Percentiles rank a stretch among this genome's conserved stretches.
Evolutionary conservation across 1,284 basidiomycete species (phyloP).

Genomic region (Pulveroboletus sp.): DNA sequence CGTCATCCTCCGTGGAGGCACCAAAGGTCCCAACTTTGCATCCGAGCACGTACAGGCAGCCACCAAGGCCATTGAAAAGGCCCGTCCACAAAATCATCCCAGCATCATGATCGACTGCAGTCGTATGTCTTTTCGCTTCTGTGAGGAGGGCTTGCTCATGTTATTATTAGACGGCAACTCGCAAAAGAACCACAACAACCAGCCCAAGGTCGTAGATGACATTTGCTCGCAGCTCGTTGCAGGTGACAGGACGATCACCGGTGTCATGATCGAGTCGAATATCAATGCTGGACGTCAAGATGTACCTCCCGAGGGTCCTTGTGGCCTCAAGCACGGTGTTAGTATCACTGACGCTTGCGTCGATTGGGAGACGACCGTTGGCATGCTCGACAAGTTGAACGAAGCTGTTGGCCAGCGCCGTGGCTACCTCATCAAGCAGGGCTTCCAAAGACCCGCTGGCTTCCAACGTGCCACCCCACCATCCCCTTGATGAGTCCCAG

Average conservation of each 20-base stretch:
- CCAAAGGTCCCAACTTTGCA: conserved; percentile 84
- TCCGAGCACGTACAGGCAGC: conserved; percentile 77
- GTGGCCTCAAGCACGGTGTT: conserved; percentile 78
- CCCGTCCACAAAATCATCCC: conserved; percentile 59
- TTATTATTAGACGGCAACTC: conserved; percentile 78
- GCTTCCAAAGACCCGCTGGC: conserved; percentile 34
- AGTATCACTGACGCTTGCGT: conserved; percentile 95
- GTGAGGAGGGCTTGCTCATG: not conserved
- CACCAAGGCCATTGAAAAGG: conserved; percentile 69
- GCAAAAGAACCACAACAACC: conserved; percentile 89
- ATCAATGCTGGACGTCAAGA: conserved; percentile 88
- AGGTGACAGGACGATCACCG: conserved; percentile 83
- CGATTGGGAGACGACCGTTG: conserved; percentile 83
- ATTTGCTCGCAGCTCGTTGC: conserved; percentile 79
- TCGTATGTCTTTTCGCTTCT: conserved; percentile 49
- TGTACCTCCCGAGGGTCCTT: conserved; percentile 64
- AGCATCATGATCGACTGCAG: conserved; percentile 86
- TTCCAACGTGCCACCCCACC: conserved; percentile 26
- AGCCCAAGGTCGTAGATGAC: conserved; percentile 77
- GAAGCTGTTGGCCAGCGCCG: conserved; percentile 44
- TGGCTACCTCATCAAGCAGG: conserved; percentile 36
- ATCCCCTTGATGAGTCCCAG: conserved; percentile 12
- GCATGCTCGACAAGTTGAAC: conserved; percentile 77
- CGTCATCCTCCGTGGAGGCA: conserved; percentile 91
- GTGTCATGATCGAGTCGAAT: conserved; percentile 97